These are phyloP conservation scores for Cyberlindnera samutprakarnensis DNA, from an alignment of 805 yeast genomes.

Conservation along the genomic window DNA sequence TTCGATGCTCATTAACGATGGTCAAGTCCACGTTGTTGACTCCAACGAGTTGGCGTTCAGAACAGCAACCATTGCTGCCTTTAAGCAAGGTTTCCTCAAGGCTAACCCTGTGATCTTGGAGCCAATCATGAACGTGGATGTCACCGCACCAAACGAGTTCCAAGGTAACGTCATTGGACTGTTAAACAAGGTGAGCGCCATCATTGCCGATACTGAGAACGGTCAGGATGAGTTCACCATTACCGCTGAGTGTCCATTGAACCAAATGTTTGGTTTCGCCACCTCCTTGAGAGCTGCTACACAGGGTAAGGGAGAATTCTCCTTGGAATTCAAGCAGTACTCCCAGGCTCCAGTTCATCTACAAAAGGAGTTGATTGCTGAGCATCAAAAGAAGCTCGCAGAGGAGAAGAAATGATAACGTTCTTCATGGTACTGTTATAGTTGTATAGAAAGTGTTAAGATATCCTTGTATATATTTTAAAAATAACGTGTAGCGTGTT, in stretches of 20 bases:
- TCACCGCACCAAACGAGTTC: conserved; percentile 93
- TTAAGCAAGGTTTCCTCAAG: conserved; percentile 79
- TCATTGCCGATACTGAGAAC: conserved; percentile 89
- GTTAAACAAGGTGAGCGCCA: conserved; percentile 85
- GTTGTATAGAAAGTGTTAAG: background rate
- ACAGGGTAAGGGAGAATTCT: conserved; percentile 98
- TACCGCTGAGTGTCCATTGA: conserved; percentile 92
- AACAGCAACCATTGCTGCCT: conserved; percentile 87
- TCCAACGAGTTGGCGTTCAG: conserved; percentile 94
- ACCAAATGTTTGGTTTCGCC: conserved; percentile 94
- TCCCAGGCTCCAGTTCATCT: conserved; percentile 86
- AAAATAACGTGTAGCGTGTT: no score
- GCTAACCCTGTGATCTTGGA: conserved; percentile 87
- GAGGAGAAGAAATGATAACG: conserved; percentile 17
- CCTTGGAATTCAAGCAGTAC: conserved; percentile 89
- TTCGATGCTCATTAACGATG: conserved; percentile 90
- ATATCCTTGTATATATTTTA: background rate
- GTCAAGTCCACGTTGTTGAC: conserved; percentile 96
- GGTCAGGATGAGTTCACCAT: conserved; percentile 92
- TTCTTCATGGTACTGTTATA: no score
- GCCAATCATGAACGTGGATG: conserved; percentile 91
- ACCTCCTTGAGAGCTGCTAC: conserved; percentile 92
- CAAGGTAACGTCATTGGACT: conserved; percentile 91
- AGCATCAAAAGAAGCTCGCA: conserved; percentile 48
- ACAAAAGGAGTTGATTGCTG: conserved; percentile 85